phyloP scores from a whole-genome alignment of 768 basidiomycete species.

The Boletellus emodensis region DNA sequence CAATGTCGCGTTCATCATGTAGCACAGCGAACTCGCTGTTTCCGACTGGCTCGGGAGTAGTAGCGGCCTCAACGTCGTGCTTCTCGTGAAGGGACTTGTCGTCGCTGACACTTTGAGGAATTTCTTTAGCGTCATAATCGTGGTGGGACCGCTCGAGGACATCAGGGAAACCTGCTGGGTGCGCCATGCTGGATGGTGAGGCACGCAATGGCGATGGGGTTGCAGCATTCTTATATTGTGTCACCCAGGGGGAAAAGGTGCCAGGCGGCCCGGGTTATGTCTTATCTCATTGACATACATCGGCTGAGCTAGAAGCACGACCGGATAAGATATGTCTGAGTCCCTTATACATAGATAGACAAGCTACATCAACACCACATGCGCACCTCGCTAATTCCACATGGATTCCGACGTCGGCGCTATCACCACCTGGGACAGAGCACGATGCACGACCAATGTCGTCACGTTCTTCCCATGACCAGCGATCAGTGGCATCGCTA shows the following conservation, averaged over 20 bases:
- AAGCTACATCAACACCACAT: not conserved
- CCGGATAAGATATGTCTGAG: too few relatives aligned
- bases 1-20: slow-evolving; percentile 44
- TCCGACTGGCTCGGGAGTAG: slow-evolving; percentile 9
- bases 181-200: slow-evolving; percentile 9
- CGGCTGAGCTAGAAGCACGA: too few relatives aligned
- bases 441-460: not conserved
- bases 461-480: not conserved
- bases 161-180: not conserved
- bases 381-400: not conserved
- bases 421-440: not conserved
- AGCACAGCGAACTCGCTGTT: slow-evolving; percentile 23
- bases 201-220: not conserved
- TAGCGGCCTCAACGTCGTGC: slow-evolving; percentile 33
- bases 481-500: not conserved
- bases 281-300: slow-evolving; percentile 1
- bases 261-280: not conserved
- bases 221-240: not conserved
- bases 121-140: not conserved
- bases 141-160: not conserved
- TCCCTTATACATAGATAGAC: not conserved
- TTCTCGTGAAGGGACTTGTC: slow-evolving; percentile 26
- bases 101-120: slow-evolving; percentile 9
- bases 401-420: not conserved
- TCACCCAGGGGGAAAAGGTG: too few relatives aligned